Conservation (phyloP, 352 stramenopile species). For the Hyaloperonospora brassicae region DNA sequence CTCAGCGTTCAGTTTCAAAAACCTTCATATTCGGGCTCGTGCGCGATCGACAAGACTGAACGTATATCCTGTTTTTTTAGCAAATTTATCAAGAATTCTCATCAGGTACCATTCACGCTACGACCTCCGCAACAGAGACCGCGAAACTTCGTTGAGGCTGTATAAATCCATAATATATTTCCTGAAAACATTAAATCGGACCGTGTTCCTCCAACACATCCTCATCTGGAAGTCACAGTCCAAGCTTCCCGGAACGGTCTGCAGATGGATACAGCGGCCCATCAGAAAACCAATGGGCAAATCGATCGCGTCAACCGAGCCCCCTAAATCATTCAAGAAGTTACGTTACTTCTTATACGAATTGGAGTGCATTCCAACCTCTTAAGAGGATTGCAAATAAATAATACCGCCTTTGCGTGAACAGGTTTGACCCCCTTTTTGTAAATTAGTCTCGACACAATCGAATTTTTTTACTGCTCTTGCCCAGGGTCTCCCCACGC, state of each 20-base stretch:
- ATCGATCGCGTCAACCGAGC: neutral
- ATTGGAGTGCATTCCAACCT: neutral
- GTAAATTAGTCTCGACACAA: no score
- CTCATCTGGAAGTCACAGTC: neutral
- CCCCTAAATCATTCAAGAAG: neutral
- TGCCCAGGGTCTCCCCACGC: no score
- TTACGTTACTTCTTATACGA: neutral
- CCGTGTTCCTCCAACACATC: slow-evolving; percentile 4
- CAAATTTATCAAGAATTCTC: slow-evolving; percentile 25
- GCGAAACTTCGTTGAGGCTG: slow-evolving; percentile 20
- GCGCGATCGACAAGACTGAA: neutral
- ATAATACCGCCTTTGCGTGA: no score
- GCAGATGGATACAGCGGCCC: neutral
- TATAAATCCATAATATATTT: slow-evolving; percentile 9
- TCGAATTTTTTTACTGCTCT: no score
- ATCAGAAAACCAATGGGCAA: neutral
- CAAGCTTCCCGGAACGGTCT: neutral
- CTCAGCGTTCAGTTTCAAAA: neutral
- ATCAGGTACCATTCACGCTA: slow-evolving; percentile 7
- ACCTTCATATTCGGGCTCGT: neutral
- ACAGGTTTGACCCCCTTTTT: no score
- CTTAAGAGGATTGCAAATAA: no score
- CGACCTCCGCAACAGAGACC: slow-evolving; percentile 12
- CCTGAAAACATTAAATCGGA: slow-evolving; percentile 6
- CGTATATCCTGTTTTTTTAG: slow-evolving; percentile 17